These are phyloP conservation scores for Salvia hispanica DNA, from an alignment of 257 asterid genomes.

Conservation along the genomic window DNA sequence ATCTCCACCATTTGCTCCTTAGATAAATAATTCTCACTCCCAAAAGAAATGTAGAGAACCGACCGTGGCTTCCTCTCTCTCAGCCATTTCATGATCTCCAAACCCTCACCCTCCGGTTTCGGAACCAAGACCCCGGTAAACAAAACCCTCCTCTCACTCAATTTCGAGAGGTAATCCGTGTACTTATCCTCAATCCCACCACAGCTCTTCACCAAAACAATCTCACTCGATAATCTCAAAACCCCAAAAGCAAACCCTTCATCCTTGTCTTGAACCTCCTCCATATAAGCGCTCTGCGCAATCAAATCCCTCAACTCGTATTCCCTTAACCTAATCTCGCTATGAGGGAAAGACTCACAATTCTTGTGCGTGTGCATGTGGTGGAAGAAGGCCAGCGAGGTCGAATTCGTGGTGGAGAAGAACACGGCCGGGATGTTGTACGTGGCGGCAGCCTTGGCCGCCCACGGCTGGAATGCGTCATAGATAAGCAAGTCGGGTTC, in stretches of 20 bases:
- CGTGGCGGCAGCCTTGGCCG: constrained; percentile 29
- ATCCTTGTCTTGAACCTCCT: not conserved
- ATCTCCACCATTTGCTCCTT: too few species aligned
- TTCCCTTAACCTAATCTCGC: constrained; percentile 30
- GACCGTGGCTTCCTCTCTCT: constrained; percentile 28
- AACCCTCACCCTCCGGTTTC: not conserved
- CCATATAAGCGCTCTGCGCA: not conserved
- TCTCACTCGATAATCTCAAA: constrained; percentile 31
- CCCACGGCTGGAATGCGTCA: constrained; percentile 44
- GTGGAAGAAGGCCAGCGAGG: constrained; percentile 29
- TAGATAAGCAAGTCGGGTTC: constrained; percentile 40
- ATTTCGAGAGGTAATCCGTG: constrained; percentile 38
- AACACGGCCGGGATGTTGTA: constrained; percentile 33
- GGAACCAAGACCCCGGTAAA: constrained; percentile 42
- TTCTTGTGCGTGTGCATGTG: constrained; percentile 25
- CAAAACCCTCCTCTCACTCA: constrained; percentile 31
- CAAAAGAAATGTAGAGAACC: constrained; percentile 33
- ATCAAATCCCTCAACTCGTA: constrained; percentile 25
- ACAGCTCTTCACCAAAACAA: constrained; percentile 39
- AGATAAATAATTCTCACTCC: too few species aligned
- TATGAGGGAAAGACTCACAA: constrained; percentile 34
- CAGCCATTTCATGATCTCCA: constrained; percentile 42
- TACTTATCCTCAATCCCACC: constrained; percentile 42
- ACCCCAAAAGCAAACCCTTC: constrained; percentile 33
- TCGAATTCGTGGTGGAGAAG: constrained; percentile 24